Evolutionary conservation across 2,329 filamentous ascomycete species (phyloP), one percentile per base, ranked within the genome.

Genomic region (Nigrospora sphaerica): DNA sequence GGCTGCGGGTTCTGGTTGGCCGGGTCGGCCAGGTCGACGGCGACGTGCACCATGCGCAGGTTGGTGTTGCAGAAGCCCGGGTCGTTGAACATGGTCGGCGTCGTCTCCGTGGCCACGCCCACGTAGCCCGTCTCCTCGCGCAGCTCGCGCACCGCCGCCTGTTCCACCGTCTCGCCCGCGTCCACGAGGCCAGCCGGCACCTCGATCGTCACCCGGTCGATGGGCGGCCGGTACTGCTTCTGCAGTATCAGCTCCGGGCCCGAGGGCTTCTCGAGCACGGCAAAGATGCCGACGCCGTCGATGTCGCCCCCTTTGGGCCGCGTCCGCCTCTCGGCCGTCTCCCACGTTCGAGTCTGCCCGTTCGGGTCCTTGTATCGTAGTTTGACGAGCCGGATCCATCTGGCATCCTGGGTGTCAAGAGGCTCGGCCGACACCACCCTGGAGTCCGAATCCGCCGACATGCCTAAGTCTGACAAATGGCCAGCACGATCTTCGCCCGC

Each of bases 261-360:
- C 70, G 56, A 65, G 10, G 72, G 61, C 52, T 74, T 76, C 51
- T 80, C 68, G 13, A 90, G 68, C 52, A 89, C 78, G 37, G 84
- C 85, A 14, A 87, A 73, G 47, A 90, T 86, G 49, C 84, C 84
- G 13, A 89, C 84, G 44, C 82, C 85, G 56, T 90, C 86, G 45
- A 88, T 81, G 32, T 79, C 77, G 47, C 73, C 72, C 52, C 65
- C 71, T 46, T 71, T 68, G 12, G 84, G 83, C 4, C 85, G 77
- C 0, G 85, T 88, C 31, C 74, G 74, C n/a, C 86, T 78, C 63
- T 87, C 81, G 14, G 82, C 82, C 1, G 81, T 85, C 59, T 90
- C 85, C 85, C 85, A 89, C 31, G 75, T 79, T 44, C 85, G 74
- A 1, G 68, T 62, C 14, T 69, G 67, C 53, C 79, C 80, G 32